Base-by-base conservation (phyloP, 257 asterid genomes). In the Solanum clarkiae region DNA sequence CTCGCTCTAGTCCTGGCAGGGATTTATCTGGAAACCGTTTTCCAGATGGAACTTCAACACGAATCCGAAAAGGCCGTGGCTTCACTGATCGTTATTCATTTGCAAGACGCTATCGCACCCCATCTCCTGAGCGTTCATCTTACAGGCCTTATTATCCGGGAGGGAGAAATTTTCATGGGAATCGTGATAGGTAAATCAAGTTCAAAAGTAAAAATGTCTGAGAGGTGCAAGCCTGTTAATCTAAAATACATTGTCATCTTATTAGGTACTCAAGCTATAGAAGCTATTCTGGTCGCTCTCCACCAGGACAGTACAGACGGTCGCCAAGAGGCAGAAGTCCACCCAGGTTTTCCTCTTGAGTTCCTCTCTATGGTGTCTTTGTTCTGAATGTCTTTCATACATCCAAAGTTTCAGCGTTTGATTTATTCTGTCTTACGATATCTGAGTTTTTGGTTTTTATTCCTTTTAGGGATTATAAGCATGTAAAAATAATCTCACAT, bases 31-130 rank as follows among this genome's bases (percentile, higher is more conserved):
- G 90, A 84, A 94, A 93, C 88, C 89, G 89, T 82, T 94, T 98
- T 40, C 98, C 97, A 12, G 92, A 92, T 92, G 98, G 95, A 85
- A 91, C 92, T 80, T 91, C 88, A 65, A 95, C 92, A 89, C 98
- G 99, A 42, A 84, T 95, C 13, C 94, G 98, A 57, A 97, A 97
- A 91, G 99, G 99, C 70, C 97, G 99, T 65, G 99, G 99, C 68
- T 97, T 97, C 81, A 97, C 99, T 72, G 94, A 92, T 36, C 88
- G 89, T 80, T 97, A 90, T 89, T 88, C 97, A 56, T 97, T 92
- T 86, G 99, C 92, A 69, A 91, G 99, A 86, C 96, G 94, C 83
- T 97, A 94, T 49, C 98, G 98, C 17, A 95, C 99, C n/a, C 99
- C 98, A 57, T 94, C 98, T 86, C 99, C 99, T 44, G 95, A 93